A percentile compares a stretch with the other conserved stretches of the same genome.
phyloP scores from a whole-genome alignment of 1,284 basidiomycete genomes.

The Moniliella sp. region DNA sequence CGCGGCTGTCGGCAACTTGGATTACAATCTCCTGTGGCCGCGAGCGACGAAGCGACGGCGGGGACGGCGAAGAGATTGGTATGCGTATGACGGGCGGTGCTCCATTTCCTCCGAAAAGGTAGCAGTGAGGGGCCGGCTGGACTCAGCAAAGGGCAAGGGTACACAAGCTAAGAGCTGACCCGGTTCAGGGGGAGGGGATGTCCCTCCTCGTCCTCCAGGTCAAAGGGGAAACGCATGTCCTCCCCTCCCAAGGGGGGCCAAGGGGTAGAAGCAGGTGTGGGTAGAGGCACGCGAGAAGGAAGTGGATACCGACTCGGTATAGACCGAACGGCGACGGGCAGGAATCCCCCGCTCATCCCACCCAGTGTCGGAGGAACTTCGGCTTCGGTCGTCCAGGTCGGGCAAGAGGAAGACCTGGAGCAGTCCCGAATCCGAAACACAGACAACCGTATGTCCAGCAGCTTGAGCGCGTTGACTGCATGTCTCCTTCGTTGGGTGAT shows the following conservation, averaged over 20 bases:
- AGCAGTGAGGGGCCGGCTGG: neutral
- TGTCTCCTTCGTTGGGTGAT: constrained; percentile 4
- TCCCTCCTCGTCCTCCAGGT: too few relatives aligned
- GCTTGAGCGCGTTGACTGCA: constrained; percentile 4
- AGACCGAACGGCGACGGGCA: too few relatives aligned
- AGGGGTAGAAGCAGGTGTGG: too few relatives aligned
- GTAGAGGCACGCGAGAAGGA: too few relatives aligned
- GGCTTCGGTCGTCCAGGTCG: neutral
- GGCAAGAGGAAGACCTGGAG: neutral
- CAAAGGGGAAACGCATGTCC: too few relatives aligned
- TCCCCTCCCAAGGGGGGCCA: too few relatives aligned
- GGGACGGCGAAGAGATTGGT: neutral
- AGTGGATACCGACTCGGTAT: too few relatives aligned
- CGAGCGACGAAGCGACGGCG: neutral
- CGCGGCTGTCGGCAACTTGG: neutral
- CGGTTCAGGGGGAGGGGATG: neutral
- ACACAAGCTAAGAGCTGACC: neutral
- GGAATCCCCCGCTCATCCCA: too few relatives aligned
- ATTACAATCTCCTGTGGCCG: neutral
- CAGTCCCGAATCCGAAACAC: neutral
- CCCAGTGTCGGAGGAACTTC: too few relatives aligned
- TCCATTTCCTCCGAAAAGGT: neutral
- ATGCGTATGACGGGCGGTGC: neutral
- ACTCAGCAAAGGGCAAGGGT: neutral
- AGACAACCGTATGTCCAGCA: constrained; percentile 1